phyloP scores from a whole-genome alignment of 352 stramenopile species.

The Elongisporangium undulatum region DNA sequence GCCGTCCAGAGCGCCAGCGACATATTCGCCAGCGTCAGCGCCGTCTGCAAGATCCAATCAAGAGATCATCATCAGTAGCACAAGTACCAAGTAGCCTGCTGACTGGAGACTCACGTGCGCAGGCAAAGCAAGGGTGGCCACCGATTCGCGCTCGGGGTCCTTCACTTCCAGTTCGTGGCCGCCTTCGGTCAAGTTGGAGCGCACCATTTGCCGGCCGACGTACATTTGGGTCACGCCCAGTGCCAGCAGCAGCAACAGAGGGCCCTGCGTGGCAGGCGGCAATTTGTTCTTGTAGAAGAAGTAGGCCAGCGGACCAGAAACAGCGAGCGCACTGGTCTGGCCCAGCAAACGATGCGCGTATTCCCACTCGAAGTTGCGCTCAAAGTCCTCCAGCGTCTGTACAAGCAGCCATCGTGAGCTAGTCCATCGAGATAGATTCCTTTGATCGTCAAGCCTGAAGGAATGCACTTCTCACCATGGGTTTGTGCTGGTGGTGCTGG shows the following conservation, averaged over 20 bases:
- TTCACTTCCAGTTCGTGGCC: slow-evolving; percentile 15
- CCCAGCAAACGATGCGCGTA: slow-evolving; percentile 92
- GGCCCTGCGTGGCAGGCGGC: slow-evolving; percentile 39
- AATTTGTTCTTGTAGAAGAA: slow-evolving; percentile 83
- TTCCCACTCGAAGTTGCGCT: slow-evolving; percentile 93
- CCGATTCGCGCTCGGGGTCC: slow-evolving; percentile 10
- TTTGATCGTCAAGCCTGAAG: background rate
- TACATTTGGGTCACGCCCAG: slow-evolving; percentile 48
- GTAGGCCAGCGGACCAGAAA: slow-evolving; percentile 86
- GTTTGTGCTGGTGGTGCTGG: slow-evolving; percentile 90
- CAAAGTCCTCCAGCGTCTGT: slow-evolving; percentile 95
- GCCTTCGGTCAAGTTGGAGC: slow-evolving; percentile 21
- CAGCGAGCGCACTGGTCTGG: slow-evolving; percentile 87
- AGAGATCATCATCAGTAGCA: background rate
- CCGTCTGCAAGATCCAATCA: slow-evolving; percentile 18
- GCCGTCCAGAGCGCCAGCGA: slow-evolving; percentile 60
- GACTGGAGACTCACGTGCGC: slow-evolving; percentile 26
- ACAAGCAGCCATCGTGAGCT: background rate
- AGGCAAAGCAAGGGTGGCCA: slow-evolving; percentile 39
- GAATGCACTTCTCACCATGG: slow-evolving; percentile 45
- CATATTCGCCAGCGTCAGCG: slow-evolving; percentile 61
- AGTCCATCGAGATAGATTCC: background rate
- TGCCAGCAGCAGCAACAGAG: slow-evolving; percentile 28
- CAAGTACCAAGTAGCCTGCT: no score
- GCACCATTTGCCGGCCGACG: slow-evolving; percentile 47